A percentile compares a stretch with the other conserved stretches of the same genome.
Conservation (phyloP, 768 basidiomycete genomes). For the Galerina marginata region DNA sequence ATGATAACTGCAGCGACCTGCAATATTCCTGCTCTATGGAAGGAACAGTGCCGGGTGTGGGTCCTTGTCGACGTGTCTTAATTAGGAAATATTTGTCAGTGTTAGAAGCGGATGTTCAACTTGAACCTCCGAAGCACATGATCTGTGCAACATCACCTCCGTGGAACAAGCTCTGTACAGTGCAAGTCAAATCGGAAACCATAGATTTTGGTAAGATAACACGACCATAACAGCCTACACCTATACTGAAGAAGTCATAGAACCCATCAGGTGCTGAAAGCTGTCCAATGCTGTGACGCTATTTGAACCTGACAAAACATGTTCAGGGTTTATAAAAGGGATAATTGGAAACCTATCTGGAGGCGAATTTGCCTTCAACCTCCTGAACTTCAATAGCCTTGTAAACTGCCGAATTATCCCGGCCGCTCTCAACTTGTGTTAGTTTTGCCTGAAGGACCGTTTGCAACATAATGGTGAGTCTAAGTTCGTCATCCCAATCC, state of each 20-base stretch:
- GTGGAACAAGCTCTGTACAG: no score
- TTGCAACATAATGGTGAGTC: neutral
- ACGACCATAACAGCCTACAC: no score
- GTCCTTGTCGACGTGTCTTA: conserved; percentile 2
- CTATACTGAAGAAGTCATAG: neutral
- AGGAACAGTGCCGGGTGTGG: no score
- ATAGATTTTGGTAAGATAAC: no score
- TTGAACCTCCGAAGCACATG: neutral
- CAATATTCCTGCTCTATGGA: no score
- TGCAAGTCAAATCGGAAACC: no score
- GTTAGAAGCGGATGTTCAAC: neutral
- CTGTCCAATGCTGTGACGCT: neutral
- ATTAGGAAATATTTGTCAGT: neutral
- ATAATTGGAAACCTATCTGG: no score
- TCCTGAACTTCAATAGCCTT: no score
- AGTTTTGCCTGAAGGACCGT: neutral
- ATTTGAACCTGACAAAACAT: conserved; percentile 3
- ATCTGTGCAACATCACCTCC: no score
- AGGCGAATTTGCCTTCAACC: no score
- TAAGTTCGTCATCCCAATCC: neutral
- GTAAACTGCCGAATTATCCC: no score
- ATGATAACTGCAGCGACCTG: no score
- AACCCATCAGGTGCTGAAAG: neutral
- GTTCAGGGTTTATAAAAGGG: neutral
- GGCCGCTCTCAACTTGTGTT: neutral